Evolutionary conservation across 148 eudicot species (phyloP).

Genomic region (Tetragonia tetragonoides): DNA sequence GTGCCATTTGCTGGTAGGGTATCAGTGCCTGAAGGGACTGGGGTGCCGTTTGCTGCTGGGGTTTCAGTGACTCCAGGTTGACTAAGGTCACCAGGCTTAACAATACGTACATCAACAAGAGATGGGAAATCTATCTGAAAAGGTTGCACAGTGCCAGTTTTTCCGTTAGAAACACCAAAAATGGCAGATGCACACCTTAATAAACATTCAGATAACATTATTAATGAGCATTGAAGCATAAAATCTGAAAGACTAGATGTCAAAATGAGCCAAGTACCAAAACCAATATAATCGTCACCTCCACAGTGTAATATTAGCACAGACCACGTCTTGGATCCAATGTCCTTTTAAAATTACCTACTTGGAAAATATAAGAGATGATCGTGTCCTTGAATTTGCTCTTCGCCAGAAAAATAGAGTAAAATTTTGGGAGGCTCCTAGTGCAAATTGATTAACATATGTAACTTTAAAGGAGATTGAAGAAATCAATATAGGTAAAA

Average conservation of each 20-base stretch:
- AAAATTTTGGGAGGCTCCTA: no score
- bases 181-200: neutral
- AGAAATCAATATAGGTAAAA: no score
- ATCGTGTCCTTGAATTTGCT: no score
- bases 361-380: no score
- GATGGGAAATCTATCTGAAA: constrained; percentile 71
- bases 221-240: neutral
- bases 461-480: no score
- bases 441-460: no score
- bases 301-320: no score
- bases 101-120: constrained; percentile 68
- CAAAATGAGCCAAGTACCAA: no score
- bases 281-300: no score
- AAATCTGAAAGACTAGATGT: neutral
- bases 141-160: neutral
- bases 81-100: constrained; percentile 42
- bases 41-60: constrained; percentile 11
- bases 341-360: no score
- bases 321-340: no score
- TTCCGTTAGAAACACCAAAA: neutral
- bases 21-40: constrained; percentile 18
- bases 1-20: constrained; percentile 13
- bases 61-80: constrained; percentile 26
- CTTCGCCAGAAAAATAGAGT: no score
- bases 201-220: neutral